phyloP scores from a whole-genome alignment of 441 rosid species.

The Dalechampia spathulata region DNA sequence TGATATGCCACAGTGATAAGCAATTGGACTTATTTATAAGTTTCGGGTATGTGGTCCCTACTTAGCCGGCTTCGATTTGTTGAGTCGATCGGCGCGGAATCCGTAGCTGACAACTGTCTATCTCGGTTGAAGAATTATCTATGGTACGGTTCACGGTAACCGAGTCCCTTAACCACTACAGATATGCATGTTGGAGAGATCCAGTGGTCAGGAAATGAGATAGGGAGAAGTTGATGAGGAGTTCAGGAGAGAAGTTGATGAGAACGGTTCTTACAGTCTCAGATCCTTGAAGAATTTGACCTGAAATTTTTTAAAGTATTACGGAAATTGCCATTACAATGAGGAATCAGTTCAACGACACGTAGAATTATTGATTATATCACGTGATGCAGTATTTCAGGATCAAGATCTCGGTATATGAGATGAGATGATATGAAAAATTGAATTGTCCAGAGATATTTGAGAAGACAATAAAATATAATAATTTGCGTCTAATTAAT shows the following conservation, averaged over 20 bases:
- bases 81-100: slow-evolving; percentile 71
- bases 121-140: slow-evolving; percentile 9
- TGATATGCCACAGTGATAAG: neutral
- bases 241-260: neutral
- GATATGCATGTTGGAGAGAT: neutral
- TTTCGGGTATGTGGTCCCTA: slow-evolving; percentile 20
- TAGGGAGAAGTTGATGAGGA: slow-evolving; percentile 1
- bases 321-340: slow-evolving; percentile 32
- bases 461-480: neutral
- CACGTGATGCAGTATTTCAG: slow-evolving; percentile 35
- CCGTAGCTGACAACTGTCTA: slow-evolving; percentile 53
- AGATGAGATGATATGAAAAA: neutral
- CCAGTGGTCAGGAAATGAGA: slow-evolving; percentile 19
- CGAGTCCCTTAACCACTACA: neutral
- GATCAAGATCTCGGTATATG: slow-evolving; percentile 10
- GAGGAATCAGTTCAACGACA: slow-evolving; percentile 18
- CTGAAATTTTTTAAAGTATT: slow-evolving; percentile 26
- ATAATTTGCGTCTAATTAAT: too few relatives aligned
- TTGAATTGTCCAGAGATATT: neutral
- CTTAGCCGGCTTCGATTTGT: slow-evolving; percentile 65
- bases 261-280: slow-evolving; percentile 27
- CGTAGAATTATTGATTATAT: slow-evolving; percentile 28
- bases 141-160: neutral
- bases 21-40: accelerated
- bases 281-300: slow-evolving; percentile 36